A percentile compares a stretch with the other conserved stretches of the same genome.
Evolutionary conservation across 176 grass and related monocot species (phyloP).

Genomic region (Otatea glauca): DNA sequence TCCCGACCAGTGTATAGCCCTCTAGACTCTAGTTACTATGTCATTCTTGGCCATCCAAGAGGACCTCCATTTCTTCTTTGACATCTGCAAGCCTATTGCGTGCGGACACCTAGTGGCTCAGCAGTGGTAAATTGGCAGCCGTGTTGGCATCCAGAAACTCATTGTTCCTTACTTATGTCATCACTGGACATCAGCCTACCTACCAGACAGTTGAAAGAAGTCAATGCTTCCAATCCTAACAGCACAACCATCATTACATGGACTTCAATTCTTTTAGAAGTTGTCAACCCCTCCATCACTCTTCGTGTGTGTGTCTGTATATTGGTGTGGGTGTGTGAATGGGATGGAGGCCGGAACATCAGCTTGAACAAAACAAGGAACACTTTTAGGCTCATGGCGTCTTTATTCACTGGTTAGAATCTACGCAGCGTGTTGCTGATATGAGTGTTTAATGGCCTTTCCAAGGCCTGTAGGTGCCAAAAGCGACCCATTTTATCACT

Average conservation of each 20-base stretch:
- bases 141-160: neutral
- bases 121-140: neutral
- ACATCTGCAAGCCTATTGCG: neutral
- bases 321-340: neutral
- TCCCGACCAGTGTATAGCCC: neutral
- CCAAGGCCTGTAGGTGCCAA: neutral
- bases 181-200: neutral
- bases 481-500: neutral
- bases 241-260: neutral
- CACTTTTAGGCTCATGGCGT: neutral
- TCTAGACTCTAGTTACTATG: slow-evolving; percentile 22
- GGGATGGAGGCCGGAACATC: neutral
- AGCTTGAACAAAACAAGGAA: slow-evolving; percentile 23
- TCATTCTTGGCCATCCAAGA: neutral
- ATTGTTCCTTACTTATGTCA: neutral
- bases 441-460: slow-evolving; percentile 1
- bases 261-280: slow-evolving; percentile 9
- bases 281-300: neutral
- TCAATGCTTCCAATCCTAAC: neutral
- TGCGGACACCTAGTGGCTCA: neutral
- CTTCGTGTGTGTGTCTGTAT: neutral
- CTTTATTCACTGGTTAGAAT: slow-evolving; percentile 11
- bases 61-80: neutral
- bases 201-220: slow-evolving; percentile 1
- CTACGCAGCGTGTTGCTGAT: neutral